Evolutionary conservation across 2,329 filamentous ascomycete genomes (phyloP), one percentile per base, ranked within the genome.

Genomic region (Alternaria sp.): DNA sequence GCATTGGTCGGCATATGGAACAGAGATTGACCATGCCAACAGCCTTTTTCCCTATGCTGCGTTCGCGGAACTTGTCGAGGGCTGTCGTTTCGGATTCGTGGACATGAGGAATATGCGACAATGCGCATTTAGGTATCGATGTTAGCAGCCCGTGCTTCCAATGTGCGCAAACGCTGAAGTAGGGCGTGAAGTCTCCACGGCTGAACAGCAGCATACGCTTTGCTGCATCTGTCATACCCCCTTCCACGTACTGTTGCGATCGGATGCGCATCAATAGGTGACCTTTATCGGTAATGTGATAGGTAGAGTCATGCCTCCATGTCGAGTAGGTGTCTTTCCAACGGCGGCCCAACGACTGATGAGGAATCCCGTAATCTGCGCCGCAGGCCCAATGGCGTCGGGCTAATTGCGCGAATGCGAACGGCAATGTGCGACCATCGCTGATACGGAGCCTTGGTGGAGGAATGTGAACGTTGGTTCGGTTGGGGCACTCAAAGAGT

Each of bases 131-230:
- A 68, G 86, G 87, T 33, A 87, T 78, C 15, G 84, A 82, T 81
- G 88, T 89, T 15, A 90, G 78, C 37, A 87, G 81, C 18, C 88
- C 88, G 64, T 89, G 86, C 18, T 84, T 82, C 88, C 88, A 90
- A 73, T 90, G 88, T 2, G 86, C 82, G 68, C 88, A 90, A 1
- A 84, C 85, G 11, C 86, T 88, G 76, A 90, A 90, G 73, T 86
- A 90, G 0, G 88, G 88, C 57, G 81, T 84, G 76, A 88, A 89
- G 69, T 89, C 87, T 55, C 87, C 85, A 61, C 86, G 83, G 28
- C 84, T 87, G 76, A 87, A 89, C 2, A 90, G 82, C 3, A 90
- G 80, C 58, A 88, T 79, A 2, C 88, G 84, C 67, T 86, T 81
- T 5, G 81, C 83, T 5, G 84, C 84, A 6, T 83, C 79, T 0